Base-by-base conservation (phyloP, 768 basidiomycete genomes). In the Clavulina sp. region DNA sequence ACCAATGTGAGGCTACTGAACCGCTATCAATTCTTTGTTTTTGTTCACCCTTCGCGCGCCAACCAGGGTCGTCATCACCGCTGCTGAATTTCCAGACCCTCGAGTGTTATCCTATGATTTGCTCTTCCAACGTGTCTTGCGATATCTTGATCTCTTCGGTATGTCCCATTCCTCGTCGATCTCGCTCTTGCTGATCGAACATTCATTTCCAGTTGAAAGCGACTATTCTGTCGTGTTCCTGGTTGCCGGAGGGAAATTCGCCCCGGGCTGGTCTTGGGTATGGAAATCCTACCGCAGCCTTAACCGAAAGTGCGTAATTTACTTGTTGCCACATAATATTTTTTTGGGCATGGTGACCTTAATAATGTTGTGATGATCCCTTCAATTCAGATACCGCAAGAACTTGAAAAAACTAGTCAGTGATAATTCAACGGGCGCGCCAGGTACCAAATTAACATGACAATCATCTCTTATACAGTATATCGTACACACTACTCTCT, bases 191-290 rank as follows among this genome's bases (percentile, higher is more conserved):
- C 24, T 53, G 87, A 84, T 48, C 79, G 77, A 50, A 82, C 87
- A 48, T 69, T 89, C 23, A 5, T 29, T 28, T 9, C n/a, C 56
- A 88, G 87, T 88, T 54, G 85, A 89, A 62, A 80, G 83, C 28
- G 87, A 91, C 65, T 91, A 91, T 59, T 81, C 83, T 2, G 78
- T 89, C 21, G 75, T 88, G 3, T 87, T 88, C 65, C 83, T 91
- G 56, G 84, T 86, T 26, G 81, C 86, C 1, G 87, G 84, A 24
- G 76, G 76, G 4, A 70, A 68, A 55, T 70, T 87, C 65, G 73
- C 77, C 2, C 87, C 87, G 4, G 73, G 74, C 24, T 88, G 84
- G 84, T 84, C 79, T 57, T 91, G 87, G 87, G 74, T 91, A 6
- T 89, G 86, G 86, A 87, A 84, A 60, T 83, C 84, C 0, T 88